phyloP scores from a whole-genome alignment of 2,329 filamentous ascomycete genomes.

The Penicillium hordei region DNA sequence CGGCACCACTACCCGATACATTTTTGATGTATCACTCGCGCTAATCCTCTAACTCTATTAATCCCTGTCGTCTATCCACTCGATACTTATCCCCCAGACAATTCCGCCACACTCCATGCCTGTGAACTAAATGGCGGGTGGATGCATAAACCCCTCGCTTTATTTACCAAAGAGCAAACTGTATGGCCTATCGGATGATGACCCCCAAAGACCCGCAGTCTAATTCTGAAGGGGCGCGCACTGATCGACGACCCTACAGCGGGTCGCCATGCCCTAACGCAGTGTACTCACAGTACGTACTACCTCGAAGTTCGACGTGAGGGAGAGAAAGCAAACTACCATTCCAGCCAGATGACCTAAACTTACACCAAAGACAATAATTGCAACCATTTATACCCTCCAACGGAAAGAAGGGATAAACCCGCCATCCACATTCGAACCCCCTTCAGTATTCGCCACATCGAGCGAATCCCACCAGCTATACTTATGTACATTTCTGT shows the following conservation, averaged over 20 bases:
- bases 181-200: constrained; percentile 3
- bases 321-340: constrained; percentile 3
- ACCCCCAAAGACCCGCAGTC: background rate
- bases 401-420: constrained; percentile 3
- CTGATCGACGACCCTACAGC: constrained; percentile 7
- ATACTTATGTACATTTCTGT: background rate
- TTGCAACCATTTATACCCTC: background rate
- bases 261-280: background rate
- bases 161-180: background rate
- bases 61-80: background rate
- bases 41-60: background rate
- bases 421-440: background rate
- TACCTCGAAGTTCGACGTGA: constrained; percentile 1
- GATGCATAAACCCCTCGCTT: constrained; percentile 5
- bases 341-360: background rate
- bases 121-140: constrained; percentile 1
- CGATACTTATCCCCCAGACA: constrained; percentile 8
- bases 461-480: background rate
- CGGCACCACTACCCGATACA: background rate
- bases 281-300: background rate
- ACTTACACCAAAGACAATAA: background rate
- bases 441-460: background rate
- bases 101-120: constrained; percentile 2
- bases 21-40: constrained; percentile 5
- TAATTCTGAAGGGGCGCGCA: background rate